A percentile compares a stretch with the other conserved stretches of the same genome.
phyloP scores from a whole-genome alignment of 306 rosid species.

The Abrus pulchellus region DNA sequence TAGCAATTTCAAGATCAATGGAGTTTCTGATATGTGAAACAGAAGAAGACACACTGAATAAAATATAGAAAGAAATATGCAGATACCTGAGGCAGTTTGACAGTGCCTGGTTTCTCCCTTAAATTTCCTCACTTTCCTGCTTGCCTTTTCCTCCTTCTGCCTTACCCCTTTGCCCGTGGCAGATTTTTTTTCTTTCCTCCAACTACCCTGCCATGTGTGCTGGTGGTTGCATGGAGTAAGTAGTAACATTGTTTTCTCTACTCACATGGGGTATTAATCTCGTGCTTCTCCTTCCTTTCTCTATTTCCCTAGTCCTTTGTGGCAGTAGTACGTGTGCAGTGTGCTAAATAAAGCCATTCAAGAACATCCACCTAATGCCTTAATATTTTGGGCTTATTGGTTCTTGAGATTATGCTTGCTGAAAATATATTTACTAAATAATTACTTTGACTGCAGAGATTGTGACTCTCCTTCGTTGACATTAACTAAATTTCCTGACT shows the following conservation, averaged over 20 bases:
- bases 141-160: neutral
- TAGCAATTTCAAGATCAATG: neutral
- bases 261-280: neutral
- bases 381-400: conserved; percentile 1
- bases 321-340: neutral
- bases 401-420: neutral
- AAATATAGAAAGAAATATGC: neutral
- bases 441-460: neutral
- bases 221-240: conserved; percentile 12
- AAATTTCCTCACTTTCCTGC: neutral
- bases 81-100: conserved; percentile 7
- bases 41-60: neutral
- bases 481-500: conserved; percentile 7
- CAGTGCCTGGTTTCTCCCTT: neutral
- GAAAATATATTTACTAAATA: conserved; percentile 8
- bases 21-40: conserved; percentile 5
- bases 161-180: neutral
- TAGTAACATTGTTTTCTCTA: conserved; percentile 8
- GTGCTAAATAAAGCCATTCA: neutral
- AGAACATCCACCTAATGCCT: neutral
- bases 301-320: neutral
- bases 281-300: neutral
- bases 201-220: neutral
- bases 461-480: conserved; percentile 8
- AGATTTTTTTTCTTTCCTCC: neutral